Percentiles rank a stretch among this genome's conserved stretches.
phyloP scores from a whole-genome alignment of 2,329 filamentous ascomycete genomes.

The Verticillium zaregamsianum region DNA sequence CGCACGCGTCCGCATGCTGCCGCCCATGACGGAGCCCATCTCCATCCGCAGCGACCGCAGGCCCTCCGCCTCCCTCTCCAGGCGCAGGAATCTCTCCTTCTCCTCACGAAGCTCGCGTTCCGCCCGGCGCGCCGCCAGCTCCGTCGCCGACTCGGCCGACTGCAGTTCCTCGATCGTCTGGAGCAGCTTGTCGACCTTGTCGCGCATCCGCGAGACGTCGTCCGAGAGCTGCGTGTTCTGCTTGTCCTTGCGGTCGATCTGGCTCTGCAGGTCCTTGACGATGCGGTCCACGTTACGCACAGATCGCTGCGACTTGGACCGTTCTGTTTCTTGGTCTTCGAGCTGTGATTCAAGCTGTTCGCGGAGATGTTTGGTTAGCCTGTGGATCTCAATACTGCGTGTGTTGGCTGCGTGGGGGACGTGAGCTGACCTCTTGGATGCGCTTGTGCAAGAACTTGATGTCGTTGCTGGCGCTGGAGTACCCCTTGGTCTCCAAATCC shows the following conservation, averaged over 20 bases:
- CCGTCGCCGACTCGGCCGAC: slow-evolving; percentile 74
- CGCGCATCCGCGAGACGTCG: slow-evolving; percentile 78
- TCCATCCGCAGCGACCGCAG: slow-evolving; percentile 75
- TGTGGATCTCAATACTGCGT: not conserved
- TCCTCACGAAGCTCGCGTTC: slow-evolving; percentile 90
- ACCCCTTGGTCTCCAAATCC: slow-evolving; percentile 95
- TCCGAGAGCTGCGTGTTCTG: slow-evolving; percentile 75
- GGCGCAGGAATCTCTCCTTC: slow-evolving; percentile 69
- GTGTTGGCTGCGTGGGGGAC: not conserved
- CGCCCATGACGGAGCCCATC: slow-evolving; percentile 35
- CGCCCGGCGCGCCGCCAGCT: slow-evolving; percentile 77
- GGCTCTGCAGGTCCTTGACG: slow-evolving; percentile 86
- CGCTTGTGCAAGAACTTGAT: slow-evolving; percentile 92
- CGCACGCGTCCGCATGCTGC: slow-evolving; percentile 17
- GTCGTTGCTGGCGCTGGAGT: slow-evolving; percentile 89
- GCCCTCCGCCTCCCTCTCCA: slow-evolving; percentile 86
- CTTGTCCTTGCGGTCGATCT: slow-evolving; percentile 92
- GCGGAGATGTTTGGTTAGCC: slow-evolving; percentile 18
- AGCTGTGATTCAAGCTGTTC: slow-evolving; percentile 79
- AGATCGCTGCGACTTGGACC: slow-evolving; percentile 77
- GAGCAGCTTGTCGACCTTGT: slow-evolving; percentile 87
- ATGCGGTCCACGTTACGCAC: slow-evolving; percentile 90
- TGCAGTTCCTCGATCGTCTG: slow-evolving; percentile 92
- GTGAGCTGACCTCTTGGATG: slow-evolving; percentile 74
- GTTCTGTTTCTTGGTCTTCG: slow-evolving; percentile 75